Conservation (phyloP, 805 yeast genomes). For the Hemisphaericaspora nanyangensis region DNA sequence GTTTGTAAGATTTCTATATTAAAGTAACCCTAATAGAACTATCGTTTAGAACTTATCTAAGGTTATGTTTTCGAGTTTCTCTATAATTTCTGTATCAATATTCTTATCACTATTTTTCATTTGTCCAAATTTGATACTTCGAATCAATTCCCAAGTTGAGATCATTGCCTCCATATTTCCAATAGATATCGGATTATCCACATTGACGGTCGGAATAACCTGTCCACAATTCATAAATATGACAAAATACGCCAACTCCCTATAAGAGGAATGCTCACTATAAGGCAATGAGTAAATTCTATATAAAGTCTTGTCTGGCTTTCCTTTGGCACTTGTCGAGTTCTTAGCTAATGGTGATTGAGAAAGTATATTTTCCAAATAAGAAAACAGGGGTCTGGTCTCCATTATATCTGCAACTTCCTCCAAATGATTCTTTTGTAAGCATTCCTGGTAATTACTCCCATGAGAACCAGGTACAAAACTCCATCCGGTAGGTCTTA, state of each 20-base stretch:
- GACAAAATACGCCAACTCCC: conserved; percentile 71
- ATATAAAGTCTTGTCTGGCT: conserved; percentile 21
- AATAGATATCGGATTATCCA: conserved; percentile 21
- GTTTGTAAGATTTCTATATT: neutral
- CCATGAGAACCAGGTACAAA: conserved; percentile 23
- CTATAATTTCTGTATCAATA: conserved; percentile 1
- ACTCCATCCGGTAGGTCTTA: conserved; percentile 92
- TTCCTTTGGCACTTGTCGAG: conserved; percentile 13
- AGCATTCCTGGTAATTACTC: neutral
- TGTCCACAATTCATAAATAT: conserved; percentile 44
- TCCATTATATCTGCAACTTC: conserved; percentile 14
- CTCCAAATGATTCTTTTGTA: conserved; percentile 9
- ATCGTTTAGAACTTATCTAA: conserved; percentile 8
- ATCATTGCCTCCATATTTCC: conserved; percentile 31
- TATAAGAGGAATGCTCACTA: conserved; percentile 89
- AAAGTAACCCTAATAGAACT: no score
- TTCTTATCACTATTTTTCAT: conserved; percentile 1
- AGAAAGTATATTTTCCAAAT: conserved; percentile 27
- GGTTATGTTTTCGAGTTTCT: conserved; percentile 5
- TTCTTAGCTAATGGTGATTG: conserved; percentile 19
- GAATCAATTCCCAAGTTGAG: conserved; percentile 23
- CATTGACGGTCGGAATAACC: conserved; percentile 79
- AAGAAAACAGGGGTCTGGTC: conserved; percentile 17
- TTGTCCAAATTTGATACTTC: conserved; percentile 11
- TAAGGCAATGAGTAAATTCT: conserved; percentile 73